Percentiles rank a stretch among this genome's conserved stretches.
These are phyloP conservation scores for Fusarium sp. DNA, from an alignment of 2,329 filamentous ascomycete genomes.

Conservation along the genomic window DNA sequence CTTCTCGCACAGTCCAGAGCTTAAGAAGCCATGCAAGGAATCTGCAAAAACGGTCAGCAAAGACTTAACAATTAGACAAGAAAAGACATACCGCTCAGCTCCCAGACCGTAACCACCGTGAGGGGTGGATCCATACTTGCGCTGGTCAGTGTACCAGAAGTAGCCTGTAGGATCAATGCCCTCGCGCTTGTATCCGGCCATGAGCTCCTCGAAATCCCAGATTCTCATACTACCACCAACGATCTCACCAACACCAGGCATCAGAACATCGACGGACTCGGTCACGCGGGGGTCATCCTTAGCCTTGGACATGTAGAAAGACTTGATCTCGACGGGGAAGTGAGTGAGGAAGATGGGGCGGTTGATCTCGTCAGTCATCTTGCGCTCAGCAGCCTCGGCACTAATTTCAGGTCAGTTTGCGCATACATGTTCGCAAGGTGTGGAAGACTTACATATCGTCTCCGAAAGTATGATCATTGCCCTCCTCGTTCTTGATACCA, in stretches of 20 bases:
- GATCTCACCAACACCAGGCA: constrained; percentile 98
- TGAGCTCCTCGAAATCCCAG: constrained; percentile 87
- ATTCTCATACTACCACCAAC: constrained; percentile 98
- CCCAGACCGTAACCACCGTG: constrained; percentile 95
- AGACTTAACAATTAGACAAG: not conserved
- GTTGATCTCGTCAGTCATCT: constrained; percentile 98
- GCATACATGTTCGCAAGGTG: not conserved
- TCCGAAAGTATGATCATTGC: constrained; percentile 88
- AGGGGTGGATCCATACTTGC: constrained; percentile 90
- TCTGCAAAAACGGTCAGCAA: constrained; percentile 17
- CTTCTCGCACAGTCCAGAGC: constrained; percentile 73
- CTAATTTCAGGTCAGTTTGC: constrained; percentile 5
- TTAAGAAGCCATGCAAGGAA: constrained; percentile 73
- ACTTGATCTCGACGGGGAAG: constrained; percentile 97
- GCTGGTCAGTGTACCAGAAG: constrained; percentile 99
- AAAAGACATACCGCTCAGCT: constrained; percentile 71
- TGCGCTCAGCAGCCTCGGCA: constrained; percentile 94
- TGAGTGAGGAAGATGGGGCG: constrained; percentile 95
- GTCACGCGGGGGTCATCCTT: constrained; percentile 82
- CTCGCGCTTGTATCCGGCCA: constrained; percentile 88
- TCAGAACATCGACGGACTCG: constrained; percentile 84
- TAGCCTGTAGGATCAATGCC: constrained; percentile 86
- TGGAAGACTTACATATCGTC: constrained; percentile 76
- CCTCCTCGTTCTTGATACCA: constrained; percentile 93
- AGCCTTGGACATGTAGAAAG: constrained; percentile 98